Percentiles rank a stretch among this genome's conserved stretches.
These are phyloP conservation scores for Punctularia strigosozonata DNA, from an alignment of 768 basidiomycete species.

Conservation along the genomic window DNA sequence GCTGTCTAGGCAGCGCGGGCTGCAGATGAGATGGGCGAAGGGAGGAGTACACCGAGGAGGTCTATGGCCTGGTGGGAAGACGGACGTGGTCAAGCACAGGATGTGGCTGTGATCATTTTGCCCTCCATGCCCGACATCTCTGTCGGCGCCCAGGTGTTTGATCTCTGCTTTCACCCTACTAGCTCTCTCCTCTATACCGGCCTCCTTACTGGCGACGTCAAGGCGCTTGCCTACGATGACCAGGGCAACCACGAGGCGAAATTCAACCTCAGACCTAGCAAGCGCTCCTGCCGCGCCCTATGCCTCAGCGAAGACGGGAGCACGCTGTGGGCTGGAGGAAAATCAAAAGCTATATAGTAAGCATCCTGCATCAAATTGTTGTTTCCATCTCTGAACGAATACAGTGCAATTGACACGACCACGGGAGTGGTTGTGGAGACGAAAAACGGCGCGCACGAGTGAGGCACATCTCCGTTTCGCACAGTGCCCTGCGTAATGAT, in stretches of 20 bases:
- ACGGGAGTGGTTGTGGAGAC: conserved; percentile 42
- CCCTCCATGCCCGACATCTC: conserved; percentile 48
- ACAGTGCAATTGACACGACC: conserved; percentile 55
- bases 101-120: no score
- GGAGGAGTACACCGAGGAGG: no score
- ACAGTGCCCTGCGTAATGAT: conserved; percentile 8
- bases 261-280: conserved; percentile 65
- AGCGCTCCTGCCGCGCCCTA: conserved; percentile 73
- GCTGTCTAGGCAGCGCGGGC: no score
- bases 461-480: conserved; percentile 20
- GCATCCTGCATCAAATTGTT: conserved; percentile 18
- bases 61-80: no score
- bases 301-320: conserved; percentile 56
- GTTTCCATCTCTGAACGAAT: conserved; percentile 3
- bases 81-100: no score
- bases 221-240: conserved; percentile 71
- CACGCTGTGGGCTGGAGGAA: conserved; percentile 68
- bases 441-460: conserved; percentile 54
- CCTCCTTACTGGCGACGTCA: conserved; percentile 74
- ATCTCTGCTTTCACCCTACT: conserved; percentile 78
- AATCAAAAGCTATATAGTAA: conserved; percentile 69
- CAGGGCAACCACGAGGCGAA: conserved; percentile 38
- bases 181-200: conserved; percentile 61
- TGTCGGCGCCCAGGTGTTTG: conserved; percentile 75
- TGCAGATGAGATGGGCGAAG: no score